phyloP scores from a whole-genome alignment of 1,139 yeast genomes.

The Pichia sp. region DNA sequence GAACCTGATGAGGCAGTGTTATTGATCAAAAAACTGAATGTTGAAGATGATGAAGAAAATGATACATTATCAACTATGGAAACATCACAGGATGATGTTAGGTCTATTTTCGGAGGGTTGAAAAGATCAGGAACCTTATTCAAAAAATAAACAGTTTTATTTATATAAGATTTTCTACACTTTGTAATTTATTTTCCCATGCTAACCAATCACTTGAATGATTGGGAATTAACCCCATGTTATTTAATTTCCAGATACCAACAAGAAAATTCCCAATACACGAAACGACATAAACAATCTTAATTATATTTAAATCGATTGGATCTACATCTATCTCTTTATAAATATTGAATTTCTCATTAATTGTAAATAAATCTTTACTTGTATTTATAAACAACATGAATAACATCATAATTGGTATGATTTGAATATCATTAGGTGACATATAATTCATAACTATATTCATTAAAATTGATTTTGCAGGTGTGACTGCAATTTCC shows the following conservation, averaged over 20 bases:
- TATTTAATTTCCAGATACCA: conserved; percentile 78
- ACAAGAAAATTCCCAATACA: conserved; percentile 62
- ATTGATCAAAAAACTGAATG: conserved; percentile 38
- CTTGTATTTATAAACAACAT: conserved; percentile 77
- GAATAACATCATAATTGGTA: conserved; percentile 85
- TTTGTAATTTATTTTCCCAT: conserved; percentile 57
- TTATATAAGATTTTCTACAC: conserved; percentile 20
- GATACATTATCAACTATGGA: not conserved
- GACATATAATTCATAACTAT: conserved; percentile 88
- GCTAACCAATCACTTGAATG: conserved; percentile 86
- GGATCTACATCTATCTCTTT: conserved; percentile 18
- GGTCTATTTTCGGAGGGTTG: conserved; percentile 25
- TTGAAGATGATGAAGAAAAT: not conserved
- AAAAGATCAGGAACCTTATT: conserved; percentile 19
- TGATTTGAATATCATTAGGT: conserved; percentile 83
- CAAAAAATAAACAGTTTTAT: conserved; percentile 1
- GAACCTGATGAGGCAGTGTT: conserved; percentile 51
- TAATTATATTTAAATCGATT: conserved; percentile 22
- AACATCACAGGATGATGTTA: conserved; percentile 16
- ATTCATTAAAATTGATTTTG: conserved; percentile 84
- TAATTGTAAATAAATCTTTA: conserved; percentile 59
- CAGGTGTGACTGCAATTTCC: conserved; percentile 81
- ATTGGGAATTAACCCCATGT: conserved; percentile 89
- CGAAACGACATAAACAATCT: conserved; percentile 38
- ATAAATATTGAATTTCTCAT: conserved; percentile 31